Evolutionary conservation across 371 early-diverging fungal species (phyloP).

Genomic region (Ordospora pajunii): DNA sequence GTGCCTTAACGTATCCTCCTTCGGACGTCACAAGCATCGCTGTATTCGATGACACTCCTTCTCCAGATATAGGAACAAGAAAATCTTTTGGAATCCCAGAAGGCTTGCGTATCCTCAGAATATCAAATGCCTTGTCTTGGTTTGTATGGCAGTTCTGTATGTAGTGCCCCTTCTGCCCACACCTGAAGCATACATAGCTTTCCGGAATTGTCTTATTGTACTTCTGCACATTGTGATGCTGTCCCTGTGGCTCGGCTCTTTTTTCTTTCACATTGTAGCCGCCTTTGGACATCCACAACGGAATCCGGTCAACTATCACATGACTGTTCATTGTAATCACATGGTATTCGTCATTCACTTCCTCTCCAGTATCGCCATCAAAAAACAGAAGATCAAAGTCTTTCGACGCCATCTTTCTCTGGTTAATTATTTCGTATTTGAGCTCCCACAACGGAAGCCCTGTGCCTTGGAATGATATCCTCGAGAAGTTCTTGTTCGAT

Average conservation of each 20-base stretch:
- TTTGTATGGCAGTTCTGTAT: conserved; percentile 63
- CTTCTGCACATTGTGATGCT: background rate
- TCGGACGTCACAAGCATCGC: conserved; percentile 54
- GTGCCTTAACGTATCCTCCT: conserved; percentile 55
- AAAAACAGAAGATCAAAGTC: conserved; percentile 62
- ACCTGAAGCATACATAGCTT: conserved; percentile 60
- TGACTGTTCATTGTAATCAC: conserved; percentile 52
- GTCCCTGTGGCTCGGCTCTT: conserved; percentile 13
- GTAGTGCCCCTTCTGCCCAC: conserved; percentile 62
- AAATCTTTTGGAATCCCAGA: conserved; percentile 62
- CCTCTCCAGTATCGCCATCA: conserved; percentile 48
- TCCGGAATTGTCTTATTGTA: conserved; percentile 46
- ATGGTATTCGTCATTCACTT: conserved; percentile 58
- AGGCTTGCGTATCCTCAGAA: conserved; percentile 57
- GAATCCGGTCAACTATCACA: conserved; percentile 59
- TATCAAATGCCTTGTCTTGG: conserved; percentile 59
- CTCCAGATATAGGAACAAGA: conserved; percentile 41
- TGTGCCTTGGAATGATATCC: conserved; percentile 54
- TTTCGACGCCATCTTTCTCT: conserved; percentile 53
- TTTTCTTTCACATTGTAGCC: conserved; percentile 46
- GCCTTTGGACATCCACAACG: conserved; percentile 55
- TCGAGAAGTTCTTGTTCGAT: conserved; percentile 54
- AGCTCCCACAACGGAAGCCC: conserved; percentile 60
- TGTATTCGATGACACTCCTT: conserved; percentile 28
- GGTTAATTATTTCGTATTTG: conserved; percentile 58